Evolutionary conservation across 2,329 filamentous ascomycete species (phyloP).

Genomic region (Seiridium unicorne): DNA sequence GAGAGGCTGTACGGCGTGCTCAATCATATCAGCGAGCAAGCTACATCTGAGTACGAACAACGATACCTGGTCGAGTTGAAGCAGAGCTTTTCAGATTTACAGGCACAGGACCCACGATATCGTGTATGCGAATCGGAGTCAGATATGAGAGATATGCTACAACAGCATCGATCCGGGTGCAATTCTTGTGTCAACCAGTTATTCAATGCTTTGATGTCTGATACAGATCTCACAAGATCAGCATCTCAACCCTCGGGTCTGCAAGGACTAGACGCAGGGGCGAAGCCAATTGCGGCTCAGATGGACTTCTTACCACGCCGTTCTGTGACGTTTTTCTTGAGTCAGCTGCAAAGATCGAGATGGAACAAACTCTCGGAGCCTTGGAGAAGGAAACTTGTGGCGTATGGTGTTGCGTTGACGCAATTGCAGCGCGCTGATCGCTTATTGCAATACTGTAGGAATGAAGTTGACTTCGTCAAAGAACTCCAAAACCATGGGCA

Average conservation of each 20-base stretch:
- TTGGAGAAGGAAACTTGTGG: constrained; percentile 35
- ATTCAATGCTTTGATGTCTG: not conserved
- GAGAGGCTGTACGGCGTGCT: not conserved
- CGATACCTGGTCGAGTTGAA: not conserved
- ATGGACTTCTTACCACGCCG: not conserved
- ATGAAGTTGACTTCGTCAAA: constrained; percentile 30
- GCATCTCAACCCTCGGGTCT: not conserved
- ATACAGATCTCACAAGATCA: not conserved
- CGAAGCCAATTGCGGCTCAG: not conserved
- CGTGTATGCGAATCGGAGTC: not conserved
- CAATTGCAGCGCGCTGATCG: constrained; percentile 40
- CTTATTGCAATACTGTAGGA: constrained; percentile 26
- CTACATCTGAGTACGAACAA: not conserved
- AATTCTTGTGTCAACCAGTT: not conserved
- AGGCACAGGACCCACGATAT: not conserved
- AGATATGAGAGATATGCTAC: not conserved
- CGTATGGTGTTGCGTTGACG: constrained; percentile 39
- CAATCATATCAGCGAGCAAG: not conserved
- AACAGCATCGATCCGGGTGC: not conserved
- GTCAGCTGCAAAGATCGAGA: not conserved
- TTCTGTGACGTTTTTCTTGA: not conserved
- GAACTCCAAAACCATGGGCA: constrained; percentile 53
- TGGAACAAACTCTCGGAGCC: constrained; percentile 21
- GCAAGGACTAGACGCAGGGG: not conserved
- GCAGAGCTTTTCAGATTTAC: not conserved